A percentile compares a stretch with the other conserved stretches of the same genome.
Conservation (phyloP, 2,329 filamentous ascomycete genomes). For the Penicillium sp. region DNA sequence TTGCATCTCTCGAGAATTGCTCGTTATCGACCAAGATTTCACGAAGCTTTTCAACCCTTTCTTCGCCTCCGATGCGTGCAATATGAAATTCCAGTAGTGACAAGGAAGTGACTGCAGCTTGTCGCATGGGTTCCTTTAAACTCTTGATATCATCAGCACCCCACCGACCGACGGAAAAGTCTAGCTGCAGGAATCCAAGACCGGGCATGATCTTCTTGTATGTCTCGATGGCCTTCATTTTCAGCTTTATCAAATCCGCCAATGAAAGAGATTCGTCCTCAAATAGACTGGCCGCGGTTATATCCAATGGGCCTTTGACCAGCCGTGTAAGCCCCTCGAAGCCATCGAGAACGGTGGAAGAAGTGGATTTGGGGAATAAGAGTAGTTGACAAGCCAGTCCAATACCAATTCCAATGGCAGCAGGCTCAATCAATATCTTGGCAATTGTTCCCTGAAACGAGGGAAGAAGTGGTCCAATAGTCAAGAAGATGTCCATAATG, state of each 20-base stretch:
- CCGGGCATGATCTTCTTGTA: slow-evolving; percentile 44
- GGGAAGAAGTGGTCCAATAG: slow-evolving; percentile 46
- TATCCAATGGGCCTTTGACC: slow-evolving; percentile 31
- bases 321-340: slow-evolving; percentile 32
- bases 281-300: slow-evolving; percentile 25
- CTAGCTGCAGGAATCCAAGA: slow-evolving; percentile 48
- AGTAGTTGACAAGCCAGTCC: slow-evolving; percentile 48
- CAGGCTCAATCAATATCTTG: slow-evolving; percentile 46
- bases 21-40: slow-evolving; percentile 10
- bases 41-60: slow-evolving; percentile 19
- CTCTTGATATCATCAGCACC: slow-evolving; percentile 44
- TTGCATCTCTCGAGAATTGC: not conserved
- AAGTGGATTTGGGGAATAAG: slow-evolving; percentile 54
- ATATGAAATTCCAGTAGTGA: slow-evolving; percentile 49
- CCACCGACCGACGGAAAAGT: slow-evolving; percentile 51
- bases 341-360: slow-evolving; percentile 42
- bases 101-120: slow-evolving; percentile 36
- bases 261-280: slow-evolving; percentile 17
- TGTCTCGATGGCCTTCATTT: slow-evolving; percentile 32
- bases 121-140: slow-evolving; percentile 39
- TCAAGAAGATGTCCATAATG: slow-evolving; percentile 48
- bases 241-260: slow-evolving; percentile 31
- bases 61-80: slow-evolving; percentile 23
- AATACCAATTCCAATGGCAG: slow-evolving; percentile 48
- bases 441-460: slow-evolving; percentile 44